A percentile compares a stretch with the other conserved stretches of the same genome.
Evolutionary conservation across 306 rosid genomes (phyloP).

Genomic region (Sicyos baderoa): DNA sequence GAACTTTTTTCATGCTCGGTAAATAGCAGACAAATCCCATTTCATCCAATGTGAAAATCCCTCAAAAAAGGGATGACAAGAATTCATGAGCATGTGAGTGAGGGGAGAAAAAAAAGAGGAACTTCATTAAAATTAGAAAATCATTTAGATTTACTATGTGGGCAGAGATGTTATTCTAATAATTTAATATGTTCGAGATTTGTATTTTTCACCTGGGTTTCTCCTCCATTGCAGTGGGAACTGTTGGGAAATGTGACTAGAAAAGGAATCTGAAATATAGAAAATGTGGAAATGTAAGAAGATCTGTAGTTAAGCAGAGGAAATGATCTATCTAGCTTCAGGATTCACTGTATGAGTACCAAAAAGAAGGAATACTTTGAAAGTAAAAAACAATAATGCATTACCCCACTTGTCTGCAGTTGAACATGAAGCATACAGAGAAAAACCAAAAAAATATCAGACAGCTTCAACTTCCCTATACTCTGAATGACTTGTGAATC

Average conservation of each 20-base stretch:
- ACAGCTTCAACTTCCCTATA: constrained; percentile 12
- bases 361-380: constrained; percentile 13
- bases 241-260: constrained; percentile 12
- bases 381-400: constrained; percentile 17
- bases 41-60: constrained; percentile 23
- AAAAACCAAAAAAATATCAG: constrained; percentile 14
- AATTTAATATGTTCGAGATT: constrained; percentile 16
- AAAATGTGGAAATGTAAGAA: constrained; percentile 14
- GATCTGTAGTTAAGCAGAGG: constrained; percentile 12
- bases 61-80: constrained; percentile 15
- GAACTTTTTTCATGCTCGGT: constrained; percentile 31
- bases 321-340: constrained; percentile 13
- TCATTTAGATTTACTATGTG: constrained; percentile 23
- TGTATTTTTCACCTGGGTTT: constrained; percentile 14
- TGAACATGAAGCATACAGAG: constrained; percentile 18
- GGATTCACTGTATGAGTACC: constrained; percentile 13
- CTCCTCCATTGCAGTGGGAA: constrained; percentile 19
- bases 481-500: constrained; percentile 12
- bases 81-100: constrained; percentile 19
- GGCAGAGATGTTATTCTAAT: constrained; percentile 16
- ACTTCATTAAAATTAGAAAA: neutral
- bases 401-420: constrained; percentile 17
- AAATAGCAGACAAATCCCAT: constrained; percentile 31
- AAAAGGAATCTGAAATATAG: constrained; percentile 23
- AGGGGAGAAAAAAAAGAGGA: neutral